Base-by-base conservation (phyloP, 2,329 filamentous ascomycete species). In the Cladosporium phlei region DNA sequence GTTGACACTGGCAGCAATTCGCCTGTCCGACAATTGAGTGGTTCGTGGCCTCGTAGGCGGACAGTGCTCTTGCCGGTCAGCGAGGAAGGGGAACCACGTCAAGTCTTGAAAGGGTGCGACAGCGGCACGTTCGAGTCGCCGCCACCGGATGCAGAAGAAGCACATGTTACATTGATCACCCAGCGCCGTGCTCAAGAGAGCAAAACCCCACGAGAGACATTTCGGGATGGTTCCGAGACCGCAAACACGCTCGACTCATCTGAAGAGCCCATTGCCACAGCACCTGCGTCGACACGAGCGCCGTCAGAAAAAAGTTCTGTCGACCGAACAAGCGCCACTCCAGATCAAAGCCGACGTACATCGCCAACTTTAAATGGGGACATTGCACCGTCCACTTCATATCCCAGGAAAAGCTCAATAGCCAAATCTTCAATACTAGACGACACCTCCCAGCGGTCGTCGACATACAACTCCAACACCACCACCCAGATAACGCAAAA, bases 401-500 rank as follows among this genome's bases (percentile, higher is more conserved):
- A 47, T 7, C 27, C 17, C 9, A 33, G 45, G 28, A 35, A 47
- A 11, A 47, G 22, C 21, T 40, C 35, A 2, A 47, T 47, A 12
- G 30, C 38, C 9, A 47, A 47, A 11, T 22, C 25, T 7, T 34
- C 35, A 10, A 35, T 29, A 20, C 22, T 17, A 12, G 38, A 40
- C 19, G 24, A 19, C 2, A n/a, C 21, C 17, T 47, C 45, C 9
- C 28, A 21, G 22, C 19, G 28, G 17, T 47, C 45, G 28, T 47
- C 45, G 6, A 27, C 27, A 27, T 14, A 40, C 16, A 39, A 33
- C 19, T 21, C 22, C n/a, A 38, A 46, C 43, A 54, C 47, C 42
- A 60, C 59, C 14, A 56, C 57, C 5, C 55, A 61, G 12, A 57
- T 59, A n/a, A 53, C 59, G 7, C 48, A 50, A 24, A 59, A 59